phyloP scores from a whole-genome alignment of 352 stramenopile species.

The Pythium guiyangense region DNA sequence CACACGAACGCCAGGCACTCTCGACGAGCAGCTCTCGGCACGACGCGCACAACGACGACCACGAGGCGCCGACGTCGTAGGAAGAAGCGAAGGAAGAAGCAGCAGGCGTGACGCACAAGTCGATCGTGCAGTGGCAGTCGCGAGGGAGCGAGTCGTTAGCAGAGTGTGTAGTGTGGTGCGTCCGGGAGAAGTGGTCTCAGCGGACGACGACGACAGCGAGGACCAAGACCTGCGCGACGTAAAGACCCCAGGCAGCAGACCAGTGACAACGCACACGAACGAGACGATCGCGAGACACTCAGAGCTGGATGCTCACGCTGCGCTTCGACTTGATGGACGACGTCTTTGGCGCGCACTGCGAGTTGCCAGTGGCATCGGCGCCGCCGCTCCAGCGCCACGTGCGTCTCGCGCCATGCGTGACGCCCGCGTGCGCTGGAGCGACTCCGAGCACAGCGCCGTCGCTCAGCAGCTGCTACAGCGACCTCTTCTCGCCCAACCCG shows the following conservation, averaged over 20 bases:
- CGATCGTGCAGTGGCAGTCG: background rate
- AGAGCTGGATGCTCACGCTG: conserved; percentile 6
- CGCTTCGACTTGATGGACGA: conserved; percentile 10
- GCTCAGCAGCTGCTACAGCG: background rate
- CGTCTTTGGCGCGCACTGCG: background rate
- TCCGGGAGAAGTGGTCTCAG: conserved; percentile 20
- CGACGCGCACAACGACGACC: background rate
- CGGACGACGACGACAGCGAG: conserved; percentile 5
- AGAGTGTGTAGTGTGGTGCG: background rate
- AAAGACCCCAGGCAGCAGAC: background rate
- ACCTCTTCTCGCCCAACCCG: background rate
- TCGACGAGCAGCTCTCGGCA: background rate
- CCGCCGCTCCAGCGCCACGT: background rate
- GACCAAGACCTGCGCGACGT: too few species aligned
- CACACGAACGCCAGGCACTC: too few species aligned
- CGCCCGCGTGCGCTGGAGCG: conserved; percentile 1
- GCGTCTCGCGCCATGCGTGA: background rate
- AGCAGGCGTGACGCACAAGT: background rate
- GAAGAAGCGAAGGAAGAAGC: background rate
- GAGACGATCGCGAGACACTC: background rate
- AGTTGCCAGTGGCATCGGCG: conserved; percentile 5
- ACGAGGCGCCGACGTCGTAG: background rate
- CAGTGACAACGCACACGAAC: background rate
- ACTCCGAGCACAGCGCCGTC: background rate
- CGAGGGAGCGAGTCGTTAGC: background rate